A percentile compares a stretch with the other conserved stretches of the same genome.
Conservation (phyloP, 2,329 filamentous ascomycete genomes). For the Fusarium praegraminearum region DNA sequence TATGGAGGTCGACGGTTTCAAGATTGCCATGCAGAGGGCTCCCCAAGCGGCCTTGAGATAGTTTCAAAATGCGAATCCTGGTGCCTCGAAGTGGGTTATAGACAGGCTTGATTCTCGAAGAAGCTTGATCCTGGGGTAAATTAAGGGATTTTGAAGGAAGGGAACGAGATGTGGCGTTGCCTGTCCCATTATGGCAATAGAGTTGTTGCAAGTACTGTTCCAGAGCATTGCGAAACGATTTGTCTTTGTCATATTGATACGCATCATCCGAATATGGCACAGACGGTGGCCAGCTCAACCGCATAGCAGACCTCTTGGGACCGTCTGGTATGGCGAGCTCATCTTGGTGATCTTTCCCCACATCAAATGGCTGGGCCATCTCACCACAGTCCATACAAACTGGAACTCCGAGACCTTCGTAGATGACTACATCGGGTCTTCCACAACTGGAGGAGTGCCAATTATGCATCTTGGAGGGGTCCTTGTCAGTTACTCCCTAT, state of each 20-base stretch:
- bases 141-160: fast-evolving
- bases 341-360: not conserved
- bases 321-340: not conserved
- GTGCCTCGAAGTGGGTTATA: not conserved
- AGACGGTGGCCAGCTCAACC: not conserved
- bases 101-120: fast-evolving
- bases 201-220: not conserved
- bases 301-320: not conserved
- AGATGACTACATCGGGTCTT: not conserved
- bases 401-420: not conserved
- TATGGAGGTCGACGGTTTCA: not conserved
- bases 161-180: not conserved
- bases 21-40: not conserved
- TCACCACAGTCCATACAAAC: not conserved
- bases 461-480: not conserved
- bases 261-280: not conserved
- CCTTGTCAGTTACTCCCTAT: too few relatives aligned
- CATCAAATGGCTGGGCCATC: not conserved
- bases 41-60: not conserved
- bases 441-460: not conserved
- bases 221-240: not conserved
- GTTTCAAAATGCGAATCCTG: not conserved
- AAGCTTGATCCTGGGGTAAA: fast-evolving
- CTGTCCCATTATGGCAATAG: fast-evolving
- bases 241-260: not conserved